Conservation (phyloP, 345 rosid genomes). For the Odontarrhena argentea region DNA sequence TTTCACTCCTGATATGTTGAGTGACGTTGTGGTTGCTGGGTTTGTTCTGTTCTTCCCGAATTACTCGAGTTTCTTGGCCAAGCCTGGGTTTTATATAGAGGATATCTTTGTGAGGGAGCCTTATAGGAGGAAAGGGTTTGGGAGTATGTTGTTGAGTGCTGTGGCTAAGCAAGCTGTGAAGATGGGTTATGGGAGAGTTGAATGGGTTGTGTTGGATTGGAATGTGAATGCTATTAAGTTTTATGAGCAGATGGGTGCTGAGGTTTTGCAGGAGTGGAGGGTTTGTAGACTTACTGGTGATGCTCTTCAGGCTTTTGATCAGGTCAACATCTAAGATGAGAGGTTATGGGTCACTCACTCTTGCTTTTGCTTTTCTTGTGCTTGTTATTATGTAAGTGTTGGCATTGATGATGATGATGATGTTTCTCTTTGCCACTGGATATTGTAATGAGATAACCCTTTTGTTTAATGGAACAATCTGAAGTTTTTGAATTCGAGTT, state of each 20-base stretch:
- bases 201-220: constrained; percentile 94
- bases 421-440: background rate
- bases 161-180: constrained; percentile 88
- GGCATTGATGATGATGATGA: constrained; percentile 25
- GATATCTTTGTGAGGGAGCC: constrained; percentile 82
- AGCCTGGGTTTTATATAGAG: constrained; percentile 85
- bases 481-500: background rate
- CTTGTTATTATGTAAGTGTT: constrained; percentile 21
- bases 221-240: constrained; percentile 80
- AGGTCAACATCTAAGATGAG: constrained; percentile 34
- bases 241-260: constrained; percentile 88
- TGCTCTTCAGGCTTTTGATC: constrained; percentile 64
- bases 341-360: background rate
- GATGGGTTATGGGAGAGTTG: constrained; percentile 88
- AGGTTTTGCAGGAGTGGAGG: constrained; percentile 74
- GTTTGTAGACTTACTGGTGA: constrained; percentile 86
- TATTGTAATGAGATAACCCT: background rate
- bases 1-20: constrained; percentile 45
- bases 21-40: constrained; percentile 62
- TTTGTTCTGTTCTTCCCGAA: constrained; percentile 84
- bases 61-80: constrained; percentile 65
- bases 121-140: constrained; percentile 78
- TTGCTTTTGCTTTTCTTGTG: constrained; percentile 3
- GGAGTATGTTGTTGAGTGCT: constrained; percentile 69
- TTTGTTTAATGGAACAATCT: constrained; percentile 5